Evolutionary conservation across 805 yeast genomes (phyloP).

Genomic region (Yarrowia bubula): DNA sequence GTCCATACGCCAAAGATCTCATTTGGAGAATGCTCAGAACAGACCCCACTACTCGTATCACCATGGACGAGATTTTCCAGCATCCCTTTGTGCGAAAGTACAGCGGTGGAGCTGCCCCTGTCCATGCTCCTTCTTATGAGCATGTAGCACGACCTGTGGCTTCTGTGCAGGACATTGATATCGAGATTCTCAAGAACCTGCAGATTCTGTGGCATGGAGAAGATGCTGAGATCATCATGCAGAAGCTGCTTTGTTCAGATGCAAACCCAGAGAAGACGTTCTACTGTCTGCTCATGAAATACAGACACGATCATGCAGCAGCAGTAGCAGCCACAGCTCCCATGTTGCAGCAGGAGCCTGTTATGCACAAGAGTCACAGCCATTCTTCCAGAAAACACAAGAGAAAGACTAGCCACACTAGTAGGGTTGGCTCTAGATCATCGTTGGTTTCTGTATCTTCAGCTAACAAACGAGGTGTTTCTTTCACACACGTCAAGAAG

Average conservation of each 20-base stretch:
- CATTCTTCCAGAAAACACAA: constrained; percentile 20
- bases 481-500: constrained; percentile 30
- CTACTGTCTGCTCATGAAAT: constrained; percentile 69
- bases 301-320: constrained; percentile 60
- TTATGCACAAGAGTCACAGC: constrained; percentile 7
- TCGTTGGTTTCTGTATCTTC: constrained; percentile 35
- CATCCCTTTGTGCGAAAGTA: constrained; percentile 85
- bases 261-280: constrained; percentile 78
- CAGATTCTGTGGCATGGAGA: constrained; percentile 83
- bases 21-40: constrained; percentile 77
- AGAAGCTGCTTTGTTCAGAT: constrained; percentile 52
- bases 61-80: constrained; percentile 66
- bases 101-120: constrained; percentile 31
- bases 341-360: not conserved
- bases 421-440: constrained; percentile 30
- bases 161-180: constrained; percentile 56
- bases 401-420: constrained; percentile 9
- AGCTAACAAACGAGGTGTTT: constrained; percentile 34
- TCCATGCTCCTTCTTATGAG: constrained; percentile 31
- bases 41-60: constrained; percentile 75
- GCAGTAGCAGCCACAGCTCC: not conserved
- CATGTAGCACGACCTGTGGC: constrained; percentile 39
- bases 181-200: constrained; percentile 69
- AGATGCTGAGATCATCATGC: constrained; percentile 50
- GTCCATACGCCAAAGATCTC: constrained; percentile 83